Evolutionary conservation across 805 yeast species (phyloP).

Genomic region (Sugiyamaella floridensis): DNA sequence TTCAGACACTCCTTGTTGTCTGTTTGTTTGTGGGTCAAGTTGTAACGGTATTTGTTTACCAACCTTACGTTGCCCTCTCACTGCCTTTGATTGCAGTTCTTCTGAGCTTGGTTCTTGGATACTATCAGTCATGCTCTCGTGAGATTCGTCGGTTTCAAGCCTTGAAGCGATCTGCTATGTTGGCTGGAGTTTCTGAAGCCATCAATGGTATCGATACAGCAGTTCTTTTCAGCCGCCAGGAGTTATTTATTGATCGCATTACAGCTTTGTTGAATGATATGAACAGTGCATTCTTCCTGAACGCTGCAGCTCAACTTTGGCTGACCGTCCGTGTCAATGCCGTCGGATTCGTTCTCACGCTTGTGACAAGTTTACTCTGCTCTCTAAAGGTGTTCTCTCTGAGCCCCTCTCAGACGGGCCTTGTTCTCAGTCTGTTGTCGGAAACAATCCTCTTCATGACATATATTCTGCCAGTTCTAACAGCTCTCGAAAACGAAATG

Average conservation of each 20-base stretch:
- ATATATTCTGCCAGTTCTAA: constrained; percentile 39
- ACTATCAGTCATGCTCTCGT: constrained; percentile 61
- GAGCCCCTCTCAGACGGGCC: constrained; percentile 55
- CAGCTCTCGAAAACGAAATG: constrained; percentile 69
- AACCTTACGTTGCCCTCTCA: constrained; percentile 62
- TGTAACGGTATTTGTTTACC: constrained; percentile 51
- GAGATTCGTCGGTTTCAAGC: constrained; percentile 72
- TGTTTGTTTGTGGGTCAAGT: constrained; percentile 20
- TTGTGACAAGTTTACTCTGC: constrained; percentile 37
- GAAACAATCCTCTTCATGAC: constrained; percentile 69
- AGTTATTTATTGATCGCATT: constrained; percentile 33
- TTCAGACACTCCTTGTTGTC: constrained; percentile 48
- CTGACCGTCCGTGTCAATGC: constrained; percentile 53
- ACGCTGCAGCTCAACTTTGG: constrained; percentile 67
- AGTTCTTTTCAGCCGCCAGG: constrained; percentile 44
- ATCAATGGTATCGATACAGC: constrained; percentile 60
- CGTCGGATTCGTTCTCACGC: constrained; percentile 43
- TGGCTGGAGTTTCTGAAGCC: constrained; percentile 61
- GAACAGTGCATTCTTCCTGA: constrained; percentile 59
- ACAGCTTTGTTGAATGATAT: constrained; percentile 40
- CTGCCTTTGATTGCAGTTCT: constrained; percentile 46
- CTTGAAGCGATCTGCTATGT: constrained; percentile 58
- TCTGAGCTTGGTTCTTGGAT: constrained; percentile 40
- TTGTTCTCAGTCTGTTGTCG: constrained; percentile 54
- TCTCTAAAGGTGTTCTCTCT: constrained; percentile 52